A percentile compares a stretch with the other conserved stretches of the same genome.
Conservation (phyloP, 345 rosid genomes). For the Cardamine occulta region DNA sequence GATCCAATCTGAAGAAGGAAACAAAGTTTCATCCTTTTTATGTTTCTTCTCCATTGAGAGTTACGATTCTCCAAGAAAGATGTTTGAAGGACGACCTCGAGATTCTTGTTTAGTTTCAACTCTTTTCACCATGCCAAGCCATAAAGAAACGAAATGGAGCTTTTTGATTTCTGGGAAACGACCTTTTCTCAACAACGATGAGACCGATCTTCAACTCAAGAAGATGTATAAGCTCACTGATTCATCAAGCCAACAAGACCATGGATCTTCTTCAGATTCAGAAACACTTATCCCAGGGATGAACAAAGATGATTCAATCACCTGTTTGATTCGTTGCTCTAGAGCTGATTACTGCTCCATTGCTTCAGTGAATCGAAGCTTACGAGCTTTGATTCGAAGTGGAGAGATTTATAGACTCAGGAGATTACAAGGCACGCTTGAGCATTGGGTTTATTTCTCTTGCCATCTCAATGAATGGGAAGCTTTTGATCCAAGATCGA, state of each 20-base stretch:
- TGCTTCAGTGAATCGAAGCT: constrained; percentile 49
- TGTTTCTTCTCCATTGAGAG: neutral
- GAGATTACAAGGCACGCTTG: constrained; percentile 52
- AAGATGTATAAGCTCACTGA: constrained; percentile 31
- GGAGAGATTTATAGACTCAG: constrained; percentile 63
- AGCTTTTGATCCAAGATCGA: constrained; percentile 66
- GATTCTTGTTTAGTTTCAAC: constrained; percentile 48
- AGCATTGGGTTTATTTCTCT: constrained; percentile 86
- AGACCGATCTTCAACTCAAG: constrained; percentile 26
- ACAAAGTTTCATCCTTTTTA: constrained; percentile 13
- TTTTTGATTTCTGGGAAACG: constrained; percentile 35
- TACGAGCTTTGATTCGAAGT: constrained; percentile 49
- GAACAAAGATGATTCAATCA: constrained; percentile 65
- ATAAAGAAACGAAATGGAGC: constrained; percentile 40
- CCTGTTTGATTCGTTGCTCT: constrained; percentile 65
- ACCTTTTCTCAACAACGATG: constrained; percentile 31
- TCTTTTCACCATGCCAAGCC: constrained; percentile 39
- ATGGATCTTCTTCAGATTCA: constrained; percentile 46
- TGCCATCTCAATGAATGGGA: constrained; percentile 77
- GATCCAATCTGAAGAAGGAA: constrained; percentile 33
- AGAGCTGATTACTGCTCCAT: constrained; percentile 63
- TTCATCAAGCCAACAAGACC: constrained; percentile 13
- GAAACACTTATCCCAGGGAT: constrained; percentile 58
- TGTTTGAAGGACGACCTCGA: constrained; percentile 41
- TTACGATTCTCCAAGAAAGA: constrained; percentile 18